A percentile compares a stretch with the other conserved stretches of the same genome.
Evolutionary conservation across 441 rosid genomes (phyloP).

Genomic region (Pelargonium cotyledonis): DNA sequence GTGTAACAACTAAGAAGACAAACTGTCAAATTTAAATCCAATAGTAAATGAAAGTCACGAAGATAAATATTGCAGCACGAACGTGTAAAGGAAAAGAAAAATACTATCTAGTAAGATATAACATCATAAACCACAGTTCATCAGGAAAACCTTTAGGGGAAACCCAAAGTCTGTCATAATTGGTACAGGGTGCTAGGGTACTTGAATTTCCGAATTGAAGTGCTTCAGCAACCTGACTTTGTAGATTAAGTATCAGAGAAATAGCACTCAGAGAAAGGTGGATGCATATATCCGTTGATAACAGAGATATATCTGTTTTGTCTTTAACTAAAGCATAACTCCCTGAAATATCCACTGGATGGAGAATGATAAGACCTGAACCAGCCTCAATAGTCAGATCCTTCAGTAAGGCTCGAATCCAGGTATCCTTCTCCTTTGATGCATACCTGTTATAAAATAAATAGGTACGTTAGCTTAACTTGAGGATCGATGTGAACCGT

Average conservation of each 20-base stretch:
- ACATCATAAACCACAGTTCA: slow-evolving; percentile 2
- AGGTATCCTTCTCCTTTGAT: slow-evolving; percentile 87
- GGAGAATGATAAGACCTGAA: slow-evolving; percentile 92
- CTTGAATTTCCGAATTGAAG: slow-evolving; percentile 82
- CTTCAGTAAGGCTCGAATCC: slow-evolving; percentile 87
- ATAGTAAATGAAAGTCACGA: not conserved
- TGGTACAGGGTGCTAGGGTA: slow-evolving; percentile 87
- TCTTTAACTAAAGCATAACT: slow-evolving; percentile 92
- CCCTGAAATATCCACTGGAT: slow-evolving; percentile 87
- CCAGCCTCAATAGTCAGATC: slow-evolving; percentile 90
- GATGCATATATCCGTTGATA: slow-evolving; percentile 76
- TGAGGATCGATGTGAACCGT: no score
- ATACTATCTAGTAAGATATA: not conserved
- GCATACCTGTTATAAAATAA: slow-evolving; percentile 59
- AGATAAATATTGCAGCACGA: not conserved
- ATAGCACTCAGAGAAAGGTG: slow-evolving; percentile 89
- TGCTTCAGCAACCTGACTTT: slow-evolving; percentile 73
- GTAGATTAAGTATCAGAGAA: slow-evolving; percentile 85
- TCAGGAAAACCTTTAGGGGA: slow-evolving; percentile 67
- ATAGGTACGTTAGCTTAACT: no score
- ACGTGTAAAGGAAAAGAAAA: not conserved
- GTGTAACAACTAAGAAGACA: not conserved
- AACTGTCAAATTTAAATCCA: not conserved
- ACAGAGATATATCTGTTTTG: slow-evolving; percentile 82
- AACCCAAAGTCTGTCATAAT: slow-evolving; percentile 82